Base-by-base conservation (phyloP, 176 grass and related monocot genomes). In the Oryza coarctata region DNA sequence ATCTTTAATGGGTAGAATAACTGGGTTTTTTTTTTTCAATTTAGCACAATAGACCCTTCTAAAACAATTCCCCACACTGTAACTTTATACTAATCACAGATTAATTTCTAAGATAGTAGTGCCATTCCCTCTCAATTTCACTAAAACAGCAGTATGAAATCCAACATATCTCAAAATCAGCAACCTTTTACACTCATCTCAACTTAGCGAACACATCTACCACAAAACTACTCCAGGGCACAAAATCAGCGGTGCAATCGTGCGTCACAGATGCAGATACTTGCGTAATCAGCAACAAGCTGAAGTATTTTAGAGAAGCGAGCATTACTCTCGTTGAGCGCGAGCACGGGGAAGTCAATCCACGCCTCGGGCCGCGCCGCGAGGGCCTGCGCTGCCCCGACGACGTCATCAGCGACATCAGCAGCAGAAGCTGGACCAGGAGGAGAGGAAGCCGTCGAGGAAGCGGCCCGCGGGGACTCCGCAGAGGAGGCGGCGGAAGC, bases 281-380 rank as follows among this genome's bases (percentile, higher is more conserved):
- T 43, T 27, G 18, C 35, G 20, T 4, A 43, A 5, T 6, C 9
- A 35, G 27, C 27, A 67, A 27, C 14, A 45, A 44, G 2, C 18
- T 65, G 31, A 0, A 12, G 31, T 50, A 45, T 8, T 8, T 0
- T 1, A 60, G 44, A 38, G 17, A 36, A 20, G 12, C 33, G n/a
- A 25, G 25, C 0, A 68, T 79, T 86, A 90, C 88, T 68, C 63
- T 90, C 86, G 22, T 94, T 87, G 69, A 88, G 69, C 74, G 86
- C 83, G 66, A 86, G 86, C 33, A 91, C 87, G 67, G 87, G 89
- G 84, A 92, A 94, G 74, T 94, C 84, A 71, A 94, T 86, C 92
- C 92, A 94, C 2, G 89, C 89, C 26, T 94, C 81, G 26, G 87
- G 89, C n/a, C 81, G 44, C 26, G 80, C 76, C 3, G 89, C 92